Evolutionary conservation across 2,329 filamentous ascomycete genomes (phyloP).

Genomic region (Teratosphaeria nubilosa): DNA sequence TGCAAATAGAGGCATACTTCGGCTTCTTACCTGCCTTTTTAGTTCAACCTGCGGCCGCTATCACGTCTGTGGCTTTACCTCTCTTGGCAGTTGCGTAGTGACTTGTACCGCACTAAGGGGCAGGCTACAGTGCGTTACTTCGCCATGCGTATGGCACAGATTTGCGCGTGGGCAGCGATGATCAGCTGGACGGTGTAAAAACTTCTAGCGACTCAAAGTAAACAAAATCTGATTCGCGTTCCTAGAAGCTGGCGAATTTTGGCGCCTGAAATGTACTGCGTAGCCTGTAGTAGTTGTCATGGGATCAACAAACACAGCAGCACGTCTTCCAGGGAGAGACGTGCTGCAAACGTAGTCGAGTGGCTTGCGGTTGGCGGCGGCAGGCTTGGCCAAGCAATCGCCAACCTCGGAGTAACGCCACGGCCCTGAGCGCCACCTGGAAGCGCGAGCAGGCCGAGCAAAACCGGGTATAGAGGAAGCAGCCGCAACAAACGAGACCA

Average conservation of each 20-base stretch:
- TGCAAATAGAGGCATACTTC: background rate
- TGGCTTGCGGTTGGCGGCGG: background rate
- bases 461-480: background rate
- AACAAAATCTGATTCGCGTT: background rate
- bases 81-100: background rate
- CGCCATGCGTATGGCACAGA: background rate
- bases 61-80: background rate
- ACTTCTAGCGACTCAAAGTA: background rate
- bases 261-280: background rate
- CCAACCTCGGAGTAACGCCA: background rate
- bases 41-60: background rate
- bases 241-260: background rate
- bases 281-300: background rate
- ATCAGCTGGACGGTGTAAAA: background rate
- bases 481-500: background rate
- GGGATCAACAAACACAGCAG: background rate
- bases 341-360: background rate
- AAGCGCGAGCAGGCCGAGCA: background rate
- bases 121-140: background rate
- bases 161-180: background rate
- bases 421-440: background rate
- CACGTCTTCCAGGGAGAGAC: background rate
- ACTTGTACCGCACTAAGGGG: background rate
- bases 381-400: background rate
- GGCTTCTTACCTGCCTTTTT: background rate